Percentiles rank a stretch among this genome's conserved stretches.
phyloP scores from a whole-genome alignment of 805 yeast species.

The Kregervanrija pseudodelftensis region DNA sequence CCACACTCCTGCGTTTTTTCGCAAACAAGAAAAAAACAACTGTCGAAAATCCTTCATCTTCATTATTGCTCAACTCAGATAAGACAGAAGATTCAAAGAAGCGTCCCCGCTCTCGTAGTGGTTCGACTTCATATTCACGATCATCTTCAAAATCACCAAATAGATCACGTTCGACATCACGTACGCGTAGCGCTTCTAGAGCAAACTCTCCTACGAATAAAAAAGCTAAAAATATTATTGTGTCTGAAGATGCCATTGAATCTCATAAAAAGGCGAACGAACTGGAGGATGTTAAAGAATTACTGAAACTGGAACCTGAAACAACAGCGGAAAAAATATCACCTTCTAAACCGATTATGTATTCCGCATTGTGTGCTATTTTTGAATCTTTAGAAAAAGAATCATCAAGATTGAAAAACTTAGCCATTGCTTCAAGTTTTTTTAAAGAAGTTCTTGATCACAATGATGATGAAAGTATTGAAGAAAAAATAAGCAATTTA shows the following conservation, averaged over 20 bases:
- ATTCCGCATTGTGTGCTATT: constrained; percentile 45
- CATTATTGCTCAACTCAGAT: not conserved
- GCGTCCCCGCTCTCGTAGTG: not conserved
- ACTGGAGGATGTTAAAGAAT: constrained; percentile 19
- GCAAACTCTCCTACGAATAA: not conserved
- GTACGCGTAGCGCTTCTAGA: not conserved
- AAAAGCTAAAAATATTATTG: constrained; percentile 1
- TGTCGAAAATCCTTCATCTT: not conserved
- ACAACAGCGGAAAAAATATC: not conserved
- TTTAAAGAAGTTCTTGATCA: constrained; percentile 52
- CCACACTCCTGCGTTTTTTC: constrained; percentile 11
- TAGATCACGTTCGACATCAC: constrained; percentile 1
- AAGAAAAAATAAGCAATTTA: constrained; percentile 31
- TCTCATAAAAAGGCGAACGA: constrained; percentile 14
- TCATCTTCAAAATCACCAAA: not conserved
- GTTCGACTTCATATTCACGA: constrained; percentile 4
- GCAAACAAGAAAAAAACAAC: constrained; percentile 4
- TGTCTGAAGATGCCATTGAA: constrained; percentile 10
- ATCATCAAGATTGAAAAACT: constrained; percentile 76
- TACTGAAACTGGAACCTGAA: constrained; percentile 6
- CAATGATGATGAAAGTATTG: constrained; percentile 23
- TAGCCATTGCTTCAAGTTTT: constrained; percentile 66
- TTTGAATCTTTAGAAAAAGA: constrained; percentile 77
- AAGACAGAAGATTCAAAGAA: not conserved
- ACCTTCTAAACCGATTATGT: constrained; percentile 22